Conservation (phyloP, 176 grass and related monocot genomes). For the Zoysia japonica region DNA sequence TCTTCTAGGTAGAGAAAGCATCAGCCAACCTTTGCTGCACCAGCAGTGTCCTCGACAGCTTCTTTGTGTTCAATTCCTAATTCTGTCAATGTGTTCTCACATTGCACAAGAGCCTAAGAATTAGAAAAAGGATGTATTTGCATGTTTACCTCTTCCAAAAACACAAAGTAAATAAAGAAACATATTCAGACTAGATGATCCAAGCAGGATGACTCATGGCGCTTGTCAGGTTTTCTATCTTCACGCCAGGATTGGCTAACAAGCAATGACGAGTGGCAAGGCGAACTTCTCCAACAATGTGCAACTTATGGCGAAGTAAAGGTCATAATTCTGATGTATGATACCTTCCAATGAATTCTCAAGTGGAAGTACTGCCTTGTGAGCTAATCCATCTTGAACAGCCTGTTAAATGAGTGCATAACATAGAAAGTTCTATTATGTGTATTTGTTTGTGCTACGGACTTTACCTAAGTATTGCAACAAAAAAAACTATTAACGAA, state of each 20-base stretch:
- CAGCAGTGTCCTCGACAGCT: slow-evolving; percentile 93
- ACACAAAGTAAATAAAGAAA: not conserved
- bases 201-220: slow-evolving; percentile 77
- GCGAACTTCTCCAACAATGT: slow-evolving; percentile 85
- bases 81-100: slow-evolving; percentile 74
- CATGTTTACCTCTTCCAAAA: slow-evolving; percentile 6
- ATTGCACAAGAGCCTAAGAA: slow-evolving; percentile 88
- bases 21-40: slow-evolving; percentile 77
- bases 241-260: slow-evolving; percentile 77
- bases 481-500: slow-evolving; percentile 6
- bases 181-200: slow-evolving; percentile 2
- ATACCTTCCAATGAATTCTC: slow-evolving; percentile 87
- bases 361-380: slow-evolving; percentile 81
- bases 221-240: slow-evolving; percentile 63
- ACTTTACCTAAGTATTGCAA: not conserved
- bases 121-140: slow-evolving; percentile 14
- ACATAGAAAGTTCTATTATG: slow-evolving; percentile 6
- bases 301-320: slow-evolving; percentile 81
- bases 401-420: slow-evolving; percentile 55
- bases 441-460: not conserved
- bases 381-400: slow-evolving; percentile 65
- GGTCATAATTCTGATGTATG: slow-evolving; percentile 92
- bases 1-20: slow-evolving; percentile 5
- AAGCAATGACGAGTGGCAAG: slow-evolving; percentile 74
- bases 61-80: slow-evolving; percentile 80